A percentile compares a stretch with the other conserved stretches of the same genome.
phyloP scores from a whole-genome alignment of 1,284 basidiomycete genomes.

The Ganoderma lingzhi region DNA sequence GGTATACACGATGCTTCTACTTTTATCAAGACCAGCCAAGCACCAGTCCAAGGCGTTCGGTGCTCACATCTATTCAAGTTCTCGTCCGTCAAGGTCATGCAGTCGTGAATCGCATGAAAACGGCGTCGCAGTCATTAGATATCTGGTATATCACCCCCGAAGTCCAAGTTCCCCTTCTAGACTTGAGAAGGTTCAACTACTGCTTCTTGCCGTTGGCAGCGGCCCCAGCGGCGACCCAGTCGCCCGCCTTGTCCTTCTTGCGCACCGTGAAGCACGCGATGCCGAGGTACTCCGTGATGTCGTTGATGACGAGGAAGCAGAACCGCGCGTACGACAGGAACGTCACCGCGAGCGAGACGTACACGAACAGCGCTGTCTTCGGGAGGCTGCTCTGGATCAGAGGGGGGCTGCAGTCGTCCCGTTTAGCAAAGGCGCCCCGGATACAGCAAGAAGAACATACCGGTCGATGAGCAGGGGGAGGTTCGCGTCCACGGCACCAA shows the following conservation, averaged over 20 bases:
- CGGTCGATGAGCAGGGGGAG: slow-evolving; percentile 69
- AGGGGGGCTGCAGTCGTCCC: slow-evolving; percentile 55
- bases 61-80: background rate
- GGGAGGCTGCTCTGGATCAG: slow-evolving; percentile 72
- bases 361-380: slow-evolving; percentile 73
- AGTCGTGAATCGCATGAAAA: slow-evolving; percentile 18
- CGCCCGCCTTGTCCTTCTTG: slow-evolving; percentile 79
- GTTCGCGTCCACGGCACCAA: slow-evolving; percentile 88
- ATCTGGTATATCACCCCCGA: slow-evolving; percentile 10
- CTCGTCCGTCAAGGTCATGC: slow-evolving; percentile 5
- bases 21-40: background rate
- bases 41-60: background rate
- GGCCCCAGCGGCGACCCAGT: slow-evolving; percentile 62
- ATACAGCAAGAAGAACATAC: slow-evolving; percentile 50
- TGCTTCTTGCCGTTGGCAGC: slow-evolving; percentile 40
- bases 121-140: slow-evolving; percentile 12
- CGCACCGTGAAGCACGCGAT: slow-evolving; percentile 91
- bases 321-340: slow-evolving; percentile 82
- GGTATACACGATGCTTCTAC: slow-evolving; percentile 10
- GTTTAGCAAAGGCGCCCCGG: slow-evolving; percentile 6
- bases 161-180: too few relatives aligned
- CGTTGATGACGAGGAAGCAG: slow-evolving; percentile 81
- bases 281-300: slow-evolving; percentile 88
- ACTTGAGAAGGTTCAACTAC: background rate
- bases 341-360: slow-evolving; percentile 72